A percentile compares a stretch with the other conserved stretches of the same genome.
phyloP scores from a whole-genome alignment of 176 grass and related monocot genomes.

The Oropetium thomaeum region DNA sequence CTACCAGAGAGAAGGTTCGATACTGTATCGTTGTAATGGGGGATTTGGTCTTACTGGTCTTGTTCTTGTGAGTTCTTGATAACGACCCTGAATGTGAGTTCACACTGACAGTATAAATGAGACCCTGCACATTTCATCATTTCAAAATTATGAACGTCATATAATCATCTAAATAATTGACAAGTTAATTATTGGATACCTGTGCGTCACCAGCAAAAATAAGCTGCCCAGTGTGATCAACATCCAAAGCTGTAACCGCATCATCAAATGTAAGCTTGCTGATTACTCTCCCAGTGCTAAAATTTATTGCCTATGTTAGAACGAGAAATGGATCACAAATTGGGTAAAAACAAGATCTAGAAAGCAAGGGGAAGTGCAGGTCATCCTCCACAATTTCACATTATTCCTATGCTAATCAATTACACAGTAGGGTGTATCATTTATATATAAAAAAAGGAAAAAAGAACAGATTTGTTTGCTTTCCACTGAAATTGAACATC shows the following conservation, averaged over 20 bases:
- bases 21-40: slow-evolving; percentile 78
- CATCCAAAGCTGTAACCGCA: slow-evolving; percentile 87
- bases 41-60: slow-evolving; percentile 76
- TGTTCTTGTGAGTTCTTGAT: slow-evolving; percentile 85
- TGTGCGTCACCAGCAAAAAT: slow-evolving; percentile 89
- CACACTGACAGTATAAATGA: slow-evolving; percentile 72
- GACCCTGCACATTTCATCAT: slow-evolving; percentile 60
- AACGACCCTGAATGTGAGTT: slow-evolving; percentile 81
- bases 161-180: background rate
- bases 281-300: slow-evolving; percentile 91
- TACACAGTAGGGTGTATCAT: background rate
- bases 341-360: background rate
- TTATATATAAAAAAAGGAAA: slow-evolving; percentile 2
- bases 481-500: slow-evolving; percentile 1
- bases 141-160: slow-evolving; percentile 25
- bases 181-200: slow-evolving; percentile 47
- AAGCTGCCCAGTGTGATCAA: slow-evolving; percentile 92
- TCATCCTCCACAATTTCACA: background rate
- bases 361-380: background rate
- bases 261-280: slow-evolving; percentile 92
- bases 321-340: slow-evolving; percentile 34
- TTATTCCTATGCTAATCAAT: slow-evolving; percentile 25
- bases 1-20: slow-evolving; percentile 85
- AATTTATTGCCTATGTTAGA: slow-evolving; percentile 79
- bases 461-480: slow-evolving; percentile 9